These are phyloP conservation scores for Ogataea siamensis DNA, from an alignment of 805 yeast species.

Conservation along the genomic window DNA sequence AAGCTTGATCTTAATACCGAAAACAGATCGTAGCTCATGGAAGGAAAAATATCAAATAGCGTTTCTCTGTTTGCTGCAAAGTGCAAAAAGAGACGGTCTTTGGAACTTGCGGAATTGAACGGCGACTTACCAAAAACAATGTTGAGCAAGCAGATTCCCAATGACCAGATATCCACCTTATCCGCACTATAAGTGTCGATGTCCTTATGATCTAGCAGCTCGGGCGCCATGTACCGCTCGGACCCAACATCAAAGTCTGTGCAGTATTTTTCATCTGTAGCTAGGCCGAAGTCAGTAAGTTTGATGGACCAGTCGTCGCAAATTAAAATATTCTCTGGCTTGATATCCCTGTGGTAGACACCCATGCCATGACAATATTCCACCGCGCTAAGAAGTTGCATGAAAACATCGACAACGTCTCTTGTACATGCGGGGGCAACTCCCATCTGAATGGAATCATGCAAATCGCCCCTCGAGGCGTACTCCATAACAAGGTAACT, in stretches of 20 bases:
- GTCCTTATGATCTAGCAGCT: conserved; percentile 59
- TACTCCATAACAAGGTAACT: conserved; percentile 65
- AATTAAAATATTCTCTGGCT: conserved; percentile 56
- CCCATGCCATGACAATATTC: conserved; percentile 48
- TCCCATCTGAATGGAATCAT: conserved; percentile 68
- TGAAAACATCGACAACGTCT: conserved; percentile 54
- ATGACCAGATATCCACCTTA: conserved; percentile 85
- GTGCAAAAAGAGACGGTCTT: conserved; percentile 77
- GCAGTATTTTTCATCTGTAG: conserved; percentile 51
- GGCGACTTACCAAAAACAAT: conserved; percentile 88
- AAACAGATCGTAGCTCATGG: conserved; percentile 83
- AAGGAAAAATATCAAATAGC: conserved; percentile 84
- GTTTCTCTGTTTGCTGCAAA: conserved; percentile 88
- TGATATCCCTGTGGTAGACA: conserved; percentile 55
- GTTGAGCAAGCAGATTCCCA: conserved; percentile 80
- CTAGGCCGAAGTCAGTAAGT: conserved; percentile 59
- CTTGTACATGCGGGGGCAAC: conserved; percentile 59
- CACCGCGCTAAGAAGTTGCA: conserved; percentile 49
- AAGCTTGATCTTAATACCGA: conserved; percentile 75
- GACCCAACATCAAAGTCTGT: conserved; percentile 83
- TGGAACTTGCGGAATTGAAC: conserved; percentile 71
- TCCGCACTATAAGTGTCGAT: conserved; percentile 70
- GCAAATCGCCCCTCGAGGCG: conserved; percentile 84
- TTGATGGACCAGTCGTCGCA: conserved; percentile 56
- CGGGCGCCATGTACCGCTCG: conserved; percentile 95